phyloP scores from a whole-genome alignment of 1,139 yeast genomes.

The Taphrina flavorubra region DNA sequence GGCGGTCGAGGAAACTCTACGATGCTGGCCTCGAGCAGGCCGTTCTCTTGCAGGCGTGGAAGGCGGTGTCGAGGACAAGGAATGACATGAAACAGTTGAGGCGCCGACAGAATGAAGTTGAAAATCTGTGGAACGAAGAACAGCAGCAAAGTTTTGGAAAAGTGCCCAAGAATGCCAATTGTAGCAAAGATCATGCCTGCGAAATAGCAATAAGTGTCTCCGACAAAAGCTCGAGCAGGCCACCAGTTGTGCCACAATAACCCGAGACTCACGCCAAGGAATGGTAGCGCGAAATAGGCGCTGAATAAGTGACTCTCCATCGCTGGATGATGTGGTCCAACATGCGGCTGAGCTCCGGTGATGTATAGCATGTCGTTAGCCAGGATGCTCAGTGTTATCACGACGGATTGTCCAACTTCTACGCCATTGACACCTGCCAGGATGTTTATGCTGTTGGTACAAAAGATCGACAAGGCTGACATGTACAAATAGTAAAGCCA shows the following conservation, averaged over 20 bases:
- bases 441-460: conserved; percentile 96
- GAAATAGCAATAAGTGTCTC: conserved; percentile 96
- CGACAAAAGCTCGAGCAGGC: conserved; percentile 92
- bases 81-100: conserved; percentile 82
- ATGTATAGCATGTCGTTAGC: conserved; percentile 79
- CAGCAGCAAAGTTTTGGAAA: conserved; percentile 84
- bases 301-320: conserved; percentile 83
- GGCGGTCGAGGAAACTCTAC: conserved; percentile 55
- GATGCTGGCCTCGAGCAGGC: conserved; percentile 76
- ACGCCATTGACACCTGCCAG: conserved; percentile 95
- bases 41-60: conserved; percentile 72
- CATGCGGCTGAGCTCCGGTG: conserved; percentile 52
- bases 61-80: conserved; percentile 96
- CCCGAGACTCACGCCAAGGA: conserved; percentile 81
- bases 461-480: conserved; percentile 88
- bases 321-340: conserved; percentile 63
- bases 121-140: conserved; percentile 89
- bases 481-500: conserved; percentile 79
- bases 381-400: conserved; percentile 71
- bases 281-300: conserved; percentile 78
- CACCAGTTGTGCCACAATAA: conserved; percentile 75
- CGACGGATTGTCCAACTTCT: conserved; percentile 92
- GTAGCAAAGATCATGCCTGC: conserved; percentile 99
- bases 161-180: conserved; percentile 94
- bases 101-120: conserved; percentile 85